phyloP scores from a whole-genome alignment of 352 stramenopile genomes.

The Phytophthora sp. region DNA sequence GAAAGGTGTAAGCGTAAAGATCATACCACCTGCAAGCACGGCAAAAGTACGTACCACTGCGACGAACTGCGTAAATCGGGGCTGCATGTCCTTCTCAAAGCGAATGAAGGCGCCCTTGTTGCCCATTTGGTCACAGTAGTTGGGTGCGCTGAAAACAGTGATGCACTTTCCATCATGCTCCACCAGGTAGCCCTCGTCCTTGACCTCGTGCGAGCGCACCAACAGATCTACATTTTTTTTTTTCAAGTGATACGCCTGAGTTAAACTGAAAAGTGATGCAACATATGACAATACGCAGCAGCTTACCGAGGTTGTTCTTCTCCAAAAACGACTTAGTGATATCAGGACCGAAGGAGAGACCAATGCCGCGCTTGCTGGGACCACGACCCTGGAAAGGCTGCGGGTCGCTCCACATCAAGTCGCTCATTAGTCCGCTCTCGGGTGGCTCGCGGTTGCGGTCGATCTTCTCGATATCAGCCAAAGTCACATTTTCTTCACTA shows the following conservation, averaged over 20 bases:
- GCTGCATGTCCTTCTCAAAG: constrained; percentile 96
- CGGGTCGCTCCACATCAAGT: constrained; percentile 96
- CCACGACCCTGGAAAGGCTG: constrained; percentile 96
- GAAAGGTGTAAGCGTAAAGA: not conserved
- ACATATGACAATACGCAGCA: not conserved
- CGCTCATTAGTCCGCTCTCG: constrained; percentile 92
- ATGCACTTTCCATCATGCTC: constrained; percentile 99
- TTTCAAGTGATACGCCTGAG: constrained; percentile 9
- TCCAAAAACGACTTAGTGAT: constrained; percentile 97
- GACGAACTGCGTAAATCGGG: constrained; percentile 96
- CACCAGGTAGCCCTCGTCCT: constrained; percentile 99
- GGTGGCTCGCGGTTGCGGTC: constrained; percentile 95
- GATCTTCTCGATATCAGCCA: constrained; percentile 96
- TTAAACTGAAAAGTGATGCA: not conserved
- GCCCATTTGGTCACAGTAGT: constrained; percentile 99
- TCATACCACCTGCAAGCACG: not conserved
- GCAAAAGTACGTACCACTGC: constrained; percentile 74
- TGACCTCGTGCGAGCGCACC: constrained; percentile 99
- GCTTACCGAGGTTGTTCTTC: constrained; percentile 93
- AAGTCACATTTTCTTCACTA: constrained; percentile 92
- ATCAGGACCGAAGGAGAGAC: constrained; percentile 98
- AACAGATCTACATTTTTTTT: constrained; percentile 92
- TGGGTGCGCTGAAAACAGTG: constrained; percentile 99
- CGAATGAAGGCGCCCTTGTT: constrained; percentile 99
- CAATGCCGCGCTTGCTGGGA: constrained; percentile 97